A percentile compares a stretch with the other conserved stretches of the same genome.
These are phyloP conservation scores for Sporodiniella umbellata DNA, from an alignment of 371 early-diverging fungal species.

Conservation along the genomic window DNA sequence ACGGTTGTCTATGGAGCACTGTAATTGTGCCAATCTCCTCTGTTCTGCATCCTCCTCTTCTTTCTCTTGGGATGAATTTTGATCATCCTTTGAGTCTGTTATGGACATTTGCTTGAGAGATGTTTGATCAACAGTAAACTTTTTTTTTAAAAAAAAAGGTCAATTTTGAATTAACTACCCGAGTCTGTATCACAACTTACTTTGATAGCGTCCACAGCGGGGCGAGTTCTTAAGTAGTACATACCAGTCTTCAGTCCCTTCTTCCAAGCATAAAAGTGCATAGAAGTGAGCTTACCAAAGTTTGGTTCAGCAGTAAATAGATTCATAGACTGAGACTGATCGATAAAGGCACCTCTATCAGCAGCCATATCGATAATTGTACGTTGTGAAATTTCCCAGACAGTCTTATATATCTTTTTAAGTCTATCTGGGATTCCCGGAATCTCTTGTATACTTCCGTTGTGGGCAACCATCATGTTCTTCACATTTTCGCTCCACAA, in stretches of 20 bases:
- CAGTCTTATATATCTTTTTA: conserved; percentile 95
- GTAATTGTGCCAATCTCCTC: conserved; percentile 33
- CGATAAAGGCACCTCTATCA: conserved; percentile 97
- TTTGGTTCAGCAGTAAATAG: conserved; percentile 94
- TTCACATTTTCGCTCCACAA: conserved; percentile 95
- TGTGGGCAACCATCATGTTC: conserved; percentile 91
- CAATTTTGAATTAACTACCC: background rate
- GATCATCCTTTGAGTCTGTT: conserved; percentile 31
- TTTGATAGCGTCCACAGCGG: conserved; percentile 98
- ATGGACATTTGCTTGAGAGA: conserved; percentile 42
- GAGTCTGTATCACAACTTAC: conserved; percentile 4
- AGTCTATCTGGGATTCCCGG: conserved; percentile 80
- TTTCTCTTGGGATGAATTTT: background rate
- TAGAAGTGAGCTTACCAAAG: conserved; percentile 91
- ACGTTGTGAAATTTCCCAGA: conserved; percentile 96
- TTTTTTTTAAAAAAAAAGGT: background rate
- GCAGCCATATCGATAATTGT: conserved; percentile 75
- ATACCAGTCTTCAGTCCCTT: conserved; percentile 99
- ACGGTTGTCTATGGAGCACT: conserved; percentile 87
- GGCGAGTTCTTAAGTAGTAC: conserved; percentile 98
- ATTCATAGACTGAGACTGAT: conserved; percentile 99
- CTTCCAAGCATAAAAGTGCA: conserved; percentile 99
- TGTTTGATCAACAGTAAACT: conserved; percentile 71
- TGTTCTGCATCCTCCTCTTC: conserved; percentile 18
- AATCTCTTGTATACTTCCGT: conserved; percentile 91